Evolutionary conservation across 2,329 filamentous ascomycete species (phyloP), one percentile per base, ranked within the genome.

Genomic region (Hypoxylon sp.): DNA sequence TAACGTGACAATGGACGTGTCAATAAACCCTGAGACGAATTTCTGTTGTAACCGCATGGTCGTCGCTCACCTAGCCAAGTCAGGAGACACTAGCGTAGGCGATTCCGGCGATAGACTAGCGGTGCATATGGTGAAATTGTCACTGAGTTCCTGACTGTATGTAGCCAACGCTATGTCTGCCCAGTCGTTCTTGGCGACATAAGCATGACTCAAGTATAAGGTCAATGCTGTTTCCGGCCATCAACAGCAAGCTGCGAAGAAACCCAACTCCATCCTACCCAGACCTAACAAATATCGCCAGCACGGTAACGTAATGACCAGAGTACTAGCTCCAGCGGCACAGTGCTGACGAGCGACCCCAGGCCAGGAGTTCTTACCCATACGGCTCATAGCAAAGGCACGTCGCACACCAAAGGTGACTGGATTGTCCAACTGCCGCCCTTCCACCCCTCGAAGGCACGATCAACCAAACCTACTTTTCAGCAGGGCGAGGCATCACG

Each of bases 271-370:
- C 73, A 68, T 58, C 69, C 65, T 37, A 47, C 14, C 14, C 55
- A 62, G 67, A 63, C 57, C 48, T 59, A 52, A 47, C 47, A 43
- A 65, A 68, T 74, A 74, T 72, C 73, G 54, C 68, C 70, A 68
- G 70, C 67, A 76, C 73, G 65, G 76, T 72, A 55, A 69, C 71
- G 69, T 57, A 47, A 54, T 78, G 84, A 82, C 84, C 85, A 84
- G 78, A 81, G 83, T 85, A 77, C 81, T 74, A 75, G 77, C 83
- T 87, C 91, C 91, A 90, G 90, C 82, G 85, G 83, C 79, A 79
- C 81, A 80, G 79, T 79, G 85, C 88, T 87, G 90, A 93, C 90
- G 91, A 92, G 91, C 85, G 90, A 82, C 87, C 86, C 88, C 89
- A 78, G 83, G 67, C 82, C 81, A 85, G 87, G 90, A 87, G 87